Evolutionary conservation across 352 stramenopile genomes (phyloP), one percentile per base, ranked within the genome.

Genomic region (Pythium oligandrum): DNA sequence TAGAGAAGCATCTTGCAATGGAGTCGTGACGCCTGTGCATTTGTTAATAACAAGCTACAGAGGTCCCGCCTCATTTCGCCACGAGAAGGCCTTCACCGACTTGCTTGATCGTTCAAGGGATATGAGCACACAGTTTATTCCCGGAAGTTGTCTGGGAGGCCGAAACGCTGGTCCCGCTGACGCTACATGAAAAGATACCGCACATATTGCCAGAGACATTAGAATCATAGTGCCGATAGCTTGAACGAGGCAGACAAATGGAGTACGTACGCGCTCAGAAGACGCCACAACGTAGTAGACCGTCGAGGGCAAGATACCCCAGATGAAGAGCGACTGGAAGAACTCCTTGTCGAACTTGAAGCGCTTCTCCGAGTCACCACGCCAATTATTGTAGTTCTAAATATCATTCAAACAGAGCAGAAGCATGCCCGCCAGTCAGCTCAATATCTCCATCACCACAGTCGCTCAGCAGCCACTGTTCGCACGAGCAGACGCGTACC

Each of bases 351-450:
- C 64, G 35, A 91, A 88, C 61, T 81, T 74, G 70, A 91, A 91
- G 51, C 80, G 80, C 66, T 86, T 86, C 64, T 91, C 80, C 60
- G 80, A 87, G 68, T 91, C 80, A 48, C 80, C 80, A 58, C 80
- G 78, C 80, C 80, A 91, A 67, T 91, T 91, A 72, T 88, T 89
- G 73, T 82, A 91, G 70, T 86, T 91, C 80, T 90, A 50, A 39
- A 56, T 40, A 12, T n/a, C 9, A 48, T 6, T 6, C 8, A 31
- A 6, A n/a, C 26, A 32, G 6, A 30, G 10, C 9, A 48, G 17
- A 6, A n/a, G 17, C 17, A 26, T 26, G 17, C 17, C 17, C 17
- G 17, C 17, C 17, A 26, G 17, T 26, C 17, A 26, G 17, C 17
- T 26, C 17, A 26, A 26, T 26, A 0, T 26, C 17, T 26, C 17